Conservation (phyloP, 805 yeast genomes). For the Hanseniaspora valbyensis region DNA sequence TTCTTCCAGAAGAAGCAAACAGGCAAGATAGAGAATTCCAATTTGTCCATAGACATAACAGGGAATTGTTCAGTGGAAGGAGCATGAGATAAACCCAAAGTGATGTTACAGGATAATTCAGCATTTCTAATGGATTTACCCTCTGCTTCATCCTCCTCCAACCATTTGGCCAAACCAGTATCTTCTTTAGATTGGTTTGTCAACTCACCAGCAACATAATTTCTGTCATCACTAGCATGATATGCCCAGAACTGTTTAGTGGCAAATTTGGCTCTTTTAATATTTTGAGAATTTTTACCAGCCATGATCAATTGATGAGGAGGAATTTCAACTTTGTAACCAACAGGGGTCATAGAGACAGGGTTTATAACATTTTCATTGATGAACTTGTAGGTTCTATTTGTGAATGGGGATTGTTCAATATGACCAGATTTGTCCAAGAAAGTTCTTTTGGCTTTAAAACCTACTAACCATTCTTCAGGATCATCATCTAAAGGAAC, state of each 20-base stretch:
- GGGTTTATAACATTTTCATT: constrained; percentile 65
- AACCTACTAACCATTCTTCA: constrained; percentile 64
- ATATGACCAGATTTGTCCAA: constrained; percentile 62
- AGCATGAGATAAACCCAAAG: constrained; percentile 69
- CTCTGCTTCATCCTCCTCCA: constrained; percentile 44
- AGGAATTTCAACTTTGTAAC: constrained; percentile 62
- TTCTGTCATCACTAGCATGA: constrained; percentile 58
- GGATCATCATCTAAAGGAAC: constrained; percentile 47
- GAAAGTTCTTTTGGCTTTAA: constrained; percentile 47
- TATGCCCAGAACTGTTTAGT: constrained; percentile 77
- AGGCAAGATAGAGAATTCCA: constrained; percentile 56
- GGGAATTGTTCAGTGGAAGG: constrained; percentile 84
- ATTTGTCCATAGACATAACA: constrained; percentile 76
- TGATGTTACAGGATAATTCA: constrained; percentile 71
- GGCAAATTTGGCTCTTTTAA: constrained; percentile 62
- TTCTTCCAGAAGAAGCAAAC: constrained; percentile 64
- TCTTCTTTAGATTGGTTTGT: constrained; percentile 67
- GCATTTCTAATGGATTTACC: constrained; percentile 49
- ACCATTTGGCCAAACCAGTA: constrained; percentile 63
- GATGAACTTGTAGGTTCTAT: constrained; percentile 62
- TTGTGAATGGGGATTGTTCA: constrained; percentile 66
- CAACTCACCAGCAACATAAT: constrained; percentile 76
- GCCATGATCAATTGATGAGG: constrained; percentile 69
- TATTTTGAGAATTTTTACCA: constrained; percentile 49
- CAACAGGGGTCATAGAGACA: constrained; percentile 59